phyloP scores from a whole-genome alignment of 78 protist genomes.

The Cavenderia fasciculata region DNA sequence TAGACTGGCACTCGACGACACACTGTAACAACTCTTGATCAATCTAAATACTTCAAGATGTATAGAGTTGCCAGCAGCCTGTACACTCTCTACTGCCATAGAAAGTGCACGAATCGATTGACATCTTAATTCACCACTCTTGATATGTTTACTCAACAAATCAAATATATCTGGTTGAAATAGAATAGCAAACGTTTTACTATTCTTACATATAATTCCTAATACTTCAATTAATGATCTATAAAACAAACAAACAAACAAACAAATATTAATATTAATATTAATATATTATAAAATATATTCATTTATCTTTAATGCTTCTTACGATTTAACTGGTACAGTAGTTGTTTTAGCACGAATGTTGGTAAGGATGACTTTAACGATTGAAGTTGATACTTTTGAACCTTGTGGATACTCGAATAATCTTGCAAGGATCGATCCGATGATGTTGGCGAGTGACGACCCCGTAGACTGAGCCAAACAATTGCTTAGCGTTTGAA shows the following conservation, averaged over 20 bases:
- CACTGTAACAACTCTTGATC: not conserved
- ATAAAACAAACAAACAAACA: not conserved
- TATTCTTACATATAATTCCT: slow-evolving; percentile 56
- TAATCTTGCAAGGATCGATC: slow-evolving; percentile 21
- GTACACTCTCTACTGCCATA: slow-evolving; percentile 17
- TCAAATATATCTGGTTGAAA: slow-evolving; percentile 32
- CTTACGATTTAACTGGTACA: slow-evolving; percentile 17
- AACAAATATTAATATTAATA: not conserved
- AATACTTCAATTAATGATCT: slow-evolving; percentile 47
- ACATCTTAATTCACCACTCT: not conserved
- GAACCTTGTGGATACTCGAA: slow-evolving; percentile 42
- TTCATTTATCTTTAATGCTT: not conserved
- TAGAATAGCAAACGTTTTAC: slow-evolving; percentile 53
- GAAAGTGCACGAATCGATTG: not conserved
- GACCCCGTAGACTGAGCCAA: slow-evolving; percentile 34
- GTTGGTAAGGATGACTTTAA: slow-evolving; percentile 23
- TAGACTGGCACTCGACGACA: not conserved
- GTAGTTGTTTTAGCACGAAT: slow-evolving; percentile 27
- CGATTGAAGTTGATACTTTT: slow-evolving; percentile 28
- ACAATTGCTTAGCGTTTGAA: slow-evolving; percentile 24
- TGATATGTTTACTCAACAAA: slow-evolving; percentile 1
- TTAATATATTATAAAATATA: not conserved
- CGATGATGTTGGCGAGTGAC: slow-evolving; percentile 12
- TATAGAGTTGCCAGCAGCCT: slow-evolving; percentile 8
- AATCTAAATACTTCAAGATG: slow-evolving; percentile 54